Percentiles rank a stretch among this genome's conserved stretches.
Evolutionary conservation across 805 yeast genomes (phyloP).

Genomic region (Tetrapisispora arboricola): DNA sequence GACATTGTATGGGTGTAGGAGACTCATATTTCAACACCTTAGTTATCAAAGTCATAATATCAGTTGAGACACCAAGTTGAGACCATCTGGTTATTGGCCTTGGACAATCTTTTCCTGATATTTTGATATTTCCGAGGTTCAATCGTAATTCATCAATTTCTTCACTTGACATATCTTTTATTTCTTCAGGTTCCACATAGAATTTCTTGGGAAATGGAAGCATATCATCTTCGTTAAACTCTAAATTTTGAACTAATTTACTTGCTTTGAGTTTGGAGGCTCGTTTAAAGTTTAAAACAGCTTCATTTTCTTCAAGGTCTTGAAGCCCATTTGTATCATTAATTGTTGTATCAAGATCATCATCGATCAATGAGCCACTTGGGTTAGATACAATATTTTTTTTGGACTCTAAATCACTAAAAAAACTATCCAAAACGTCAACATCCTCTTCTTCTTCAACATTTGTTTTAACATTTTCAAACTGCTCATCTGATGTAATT

Average conservation of each 20-base stretch:
- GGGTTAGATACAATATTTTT: neutral
- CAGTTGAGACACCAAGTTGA: conserved; percentile 65
- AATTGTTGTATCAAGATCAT: conserved; percentile 12
- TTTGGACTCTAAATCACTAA: conserved; percentile 21
- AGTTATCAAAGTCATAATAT: conserved; percentile 42
- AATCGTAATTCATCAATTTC: conserved; percentile 49
- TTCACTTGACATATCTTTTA: conserved; percentile 37
- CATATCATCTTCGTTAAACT: conserved; percentile 29
- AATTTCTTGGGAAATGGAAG: conserved; percentile 51
- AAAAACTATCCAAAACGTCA: conserved; percentile 41
- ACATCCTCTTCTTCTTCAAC: conserved; percentile 10
- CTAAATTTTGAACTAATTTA: conserved; percentile 24
- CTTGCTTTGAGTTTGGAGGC: conserved; percentile 33
- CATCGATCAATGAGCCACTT: conserved; percentile 14
- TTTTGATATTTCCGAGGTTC: conserved; percentile 52
- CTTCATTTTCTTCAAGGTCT: conserved; percentile 20
- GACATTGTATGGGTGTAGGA: conserved; percentile 97
- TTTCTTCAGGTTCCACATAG: conserved; percentile 46
- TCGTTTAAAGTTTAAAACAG: conserved; percentile 29
- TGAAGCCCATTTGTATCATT: conserved; percentile 13
- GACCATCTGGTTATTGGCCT: conserved; percentile 70
- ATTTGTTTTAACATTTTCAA: neutral
- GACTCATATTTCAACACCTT: conserved; percentile 39
- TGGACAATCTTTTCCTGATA: conserved; percentile 48
- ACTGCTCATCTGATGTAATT: neutral